phyloP scores from a whole-genome alignment of 306 rosid genomes.

The Cucurbita maxima region DNA sequence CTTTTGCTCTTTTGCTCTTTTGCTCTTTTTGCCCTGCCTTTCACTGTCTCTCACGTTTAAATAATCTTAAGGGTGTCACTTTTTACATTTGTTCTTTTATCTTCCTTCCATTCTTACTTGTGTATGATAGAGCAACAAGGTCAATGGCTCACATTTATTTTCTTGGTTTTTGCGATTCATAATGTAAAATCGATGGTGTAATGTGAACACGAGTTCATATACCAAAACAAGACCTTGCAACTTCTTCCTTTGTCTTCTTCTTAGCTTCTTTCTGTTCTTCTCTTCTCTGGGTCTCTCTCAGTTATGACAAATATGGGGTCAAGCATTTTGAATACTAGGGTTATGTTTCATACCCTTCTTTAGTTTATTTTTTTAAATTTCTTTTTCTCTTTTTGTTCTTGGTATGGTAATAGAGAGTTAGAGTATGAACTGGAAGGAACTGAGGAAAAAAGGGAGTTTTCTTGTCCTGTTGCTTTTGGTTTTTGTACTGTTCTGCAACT shows the following conservation, averaged over 20 bases:
- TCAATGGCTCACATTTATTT: conserved; percentile 23
- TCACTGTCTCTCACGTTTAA: conserved; percentile 10
- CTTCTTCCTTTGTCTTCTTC: conserved; percentile 5
- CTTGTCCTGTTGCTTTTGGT: conserved; percentile 34
- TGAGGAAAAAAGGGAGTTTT: conserved; percentile 19
- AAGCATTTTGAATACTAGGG: conserved; percentile 17
- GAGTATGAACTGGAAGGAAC: conserved; percentile 26
- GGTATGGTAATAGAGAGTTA: background rate
- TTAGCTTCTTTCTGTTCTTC: conserved; percentile 4
- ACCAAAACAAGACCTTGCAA: background rate
- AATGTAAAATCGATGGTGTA: conserved; percentile 21
- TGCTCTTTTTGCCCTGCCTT: conserved; percentile 12
- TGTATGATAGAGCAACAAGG: conserved; percentile 9
- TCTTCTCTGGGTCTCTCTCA: conserved; percentile 24
- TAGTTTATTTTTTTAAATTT: background rate
- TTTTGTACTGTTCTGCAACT: conserved; percentile 24
- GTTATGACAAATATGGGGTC: conserved; percentile 27
- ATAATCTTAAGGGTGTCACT: background rate
- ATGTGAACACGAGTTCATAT: conserved; percentile 27
- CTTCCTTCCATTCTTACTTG: background rate
- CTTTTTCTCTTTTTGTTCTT: background rate
- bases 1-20: background rate
- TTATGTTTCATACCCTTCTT: background rate
- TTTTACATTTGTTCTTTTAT: background rate
- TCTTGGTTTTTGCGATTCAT: conserved; percentile 20